Evolutionary conservation across 139 green algal species (phyloP), one percentile per base, ranked within the genome.

Genomic region (Micractinium conductrix): DNA sequence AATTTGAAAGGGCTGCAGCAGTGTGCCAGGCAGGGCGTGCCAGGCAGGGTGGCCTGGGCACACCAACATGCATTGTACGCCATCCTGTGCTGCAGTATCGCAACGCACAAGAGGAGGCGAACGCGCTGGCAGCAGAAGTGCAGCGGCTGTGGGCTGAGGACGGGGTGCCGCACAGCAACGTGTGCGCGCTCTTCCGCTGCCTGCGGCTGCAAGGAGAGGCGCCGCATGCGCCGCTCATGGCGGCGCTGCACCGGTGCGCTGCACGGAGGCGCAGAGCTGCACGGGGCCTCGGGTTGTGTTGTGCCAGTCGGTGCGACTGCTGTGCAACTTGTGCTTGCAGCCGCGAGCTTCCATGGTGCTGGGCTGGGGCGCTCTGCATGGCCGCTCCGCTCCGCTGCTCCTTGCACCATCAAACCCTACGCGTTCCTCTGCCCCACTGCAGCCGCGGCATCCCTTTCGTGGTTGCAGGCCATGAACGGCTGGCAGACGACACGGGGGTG

Each of bases 141-240:
- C 9, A 30, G 19, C 48, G 45, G 9, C 79, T 84, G 79, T 69
- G 65, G 45, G n/a, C 30, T 19, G 45, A 70, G 65, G 65, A 78
- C 35, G 65, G 65, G 5, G 45, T 78, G 22, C 67, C 65, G 33
- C 43, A 55, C 35, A 28, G 67, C 65, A 10, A 14, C 0, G 30
- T 84, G 17, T 43, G 28, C 2, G 44, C 68, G 53, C 79, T 84
- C 28, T 70, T 40, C 45, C 79, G 79, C 65, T 84, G 79, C 79
- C 65, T 84, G 44, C 58, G 65, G 35, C 79, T 69, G 65, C 33
- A 78, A 24, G 67, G 65, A 1, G 17, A 9, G 44, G 40, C 53
- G 24, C 65, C 45, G 12, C 79, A 84, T 38, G 67, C 45, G 26
- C 45, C 65, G 22, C 65, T 78, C 2, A 63, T 75, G 30, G 62